Conservation (phyloP, 371 early-diverging fungal genomes). For the Conidiobolus incongruus region DNA sequence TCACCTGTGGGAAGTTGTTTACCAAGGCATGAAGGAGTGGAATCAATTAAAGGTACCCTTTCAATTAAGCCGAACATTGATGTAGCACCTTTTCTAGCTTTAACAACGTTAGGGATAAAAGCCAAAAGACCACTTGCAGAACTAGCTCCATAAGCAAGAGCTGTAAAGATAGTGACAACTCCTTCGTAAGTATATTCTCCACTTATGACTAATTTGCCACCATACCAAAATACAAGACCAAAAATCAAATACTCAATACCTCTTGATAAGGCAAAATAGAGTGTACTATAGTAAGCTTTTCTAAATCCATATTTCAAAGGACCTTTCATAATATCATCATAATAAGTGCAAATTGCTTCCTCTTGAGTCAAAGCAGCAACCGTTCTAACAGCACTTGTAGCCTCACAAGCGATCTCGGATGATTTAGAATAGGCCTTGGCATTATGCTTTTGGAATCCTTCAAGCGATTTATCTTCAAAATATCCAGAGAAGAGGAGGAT, state of each 20-base stretch:
- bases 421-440: constrained; percentile 38
- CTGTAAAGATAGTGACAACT: constrained; percentile 7
- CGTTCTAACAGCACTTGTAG: constrained; percentile 67
- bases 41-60: constrained; percentile 26
- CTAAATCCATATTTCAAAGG: constrained; percentile 32
- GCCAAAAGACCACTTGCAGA: constrained; percentile 5
- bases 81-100: constrained; percentile 59
- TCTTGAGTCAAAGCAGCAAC: constrained; percentile 68
- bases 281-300: constrained; percentile 23
- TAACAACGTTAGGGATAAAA: constrained; percentile 4
- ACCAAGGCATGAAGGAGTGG: constrained; percentile 11
- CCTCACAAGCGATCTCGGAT: constrained; percentile 60
- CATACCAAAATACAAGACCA: constrained; percentile 30
- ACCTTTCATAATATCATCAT: constrained; percentile 19
- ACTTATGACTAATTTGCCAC: constrained; percentile 17
- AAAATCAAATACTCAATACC: constrained; percentile 30
- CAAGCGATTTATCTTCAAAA: constrained; percentile 4
- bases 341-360: constrained; percentile 23
- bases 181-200: constrained; percentile 7
- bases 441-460: constrained; percentile 19
- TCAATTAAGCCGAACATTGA: constrained; percentile 30
- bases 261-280: constrained; percentile 38
- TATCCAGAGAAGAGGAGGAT: constrained; percentile 10
- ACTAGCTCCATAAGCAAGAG: constrained; percentile 4
- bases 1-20: neutral